Base-by-base conservation (phyloP, 352 stramenopile species). In the Phytophthora citricola region DNA sequence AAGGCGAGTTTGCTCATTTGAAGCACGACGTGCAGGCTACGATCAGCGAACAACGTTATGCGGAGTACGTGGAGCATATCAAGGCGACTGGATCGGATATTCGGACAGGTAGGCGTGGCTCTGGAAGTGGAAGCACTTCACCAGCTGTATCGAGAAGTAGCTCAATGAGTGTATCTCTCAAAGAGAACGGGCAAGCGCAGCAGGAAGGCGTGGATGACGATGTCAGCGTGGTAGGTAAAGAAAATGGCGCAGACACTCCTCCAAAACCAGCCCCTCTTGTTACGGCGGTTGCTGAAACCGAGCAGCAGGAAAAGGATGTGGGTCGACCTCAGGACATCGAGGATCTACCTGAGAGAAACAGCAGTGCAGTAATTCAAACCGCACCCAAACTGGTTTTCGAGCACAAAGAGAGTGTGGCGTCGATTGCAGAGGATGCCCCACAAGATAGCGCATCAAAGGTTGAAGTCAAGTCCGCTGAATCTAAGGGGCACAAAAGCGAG, bases 1-100 rank as follows among this genome's bases (percentile, higher is more conserved):
- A 93, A 56, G 74, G 71, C 5, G 80, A 93, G 52, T 89, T 93
- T 9, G 67, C 75, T 22, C 75, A 87, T 31, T n/a, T 91, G 12
- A 95, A 95, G 58, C 71, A 88, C 57, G 78, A 93, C 34, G 51
- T 95, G 5, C 80, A 93, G 49, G 75, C 73, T 29, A 91, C 83
- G 11, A 93, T 95, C 39, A 68, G 65, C 11, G 76, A 90, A 45
- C 85, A 95, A 62, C 81, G 82, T 17, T 95, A 95, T 32, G 71
- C 64, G 1, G 80, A 92, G 11, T 95, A 94, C 59, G 61, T 94
- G 0, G 76, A 88, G 20, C 86, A 87, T 56, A 90, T 94, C 52
- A 83, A 81, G 36, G 36, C 66, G 7, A 87, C 84, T 2, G 81
- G 81, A 14, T 91, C 81, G 12, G 84, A 94, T 69, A 92, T 93